phyloP scores from a whole-genome alignment of 768 basidiomycete species.

The Hemileccinum impolitum region DNA sequence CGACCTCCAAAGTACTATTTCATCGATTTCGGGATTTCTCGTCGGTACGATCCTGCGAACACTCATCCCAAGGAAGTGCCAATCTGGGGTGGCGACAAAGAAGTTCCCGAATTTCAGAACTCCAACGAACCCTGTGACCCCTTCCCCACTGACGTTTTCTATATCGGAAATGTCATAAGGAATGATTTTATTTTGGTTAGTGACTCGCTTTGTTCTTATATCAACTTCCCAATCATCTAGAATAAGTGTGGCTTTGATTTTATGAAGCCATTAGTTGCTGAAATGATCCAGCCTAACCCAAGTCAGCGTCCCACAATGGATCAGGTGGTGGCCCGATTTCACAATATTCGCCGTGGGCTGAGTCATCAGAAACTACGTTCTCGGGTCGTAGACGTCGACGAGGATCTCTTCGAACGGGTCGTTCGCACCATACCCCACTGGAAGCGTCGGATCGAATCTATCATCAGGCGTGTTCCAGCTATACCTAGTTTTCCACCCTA shows the following conservation, averaged over 20 bases:
- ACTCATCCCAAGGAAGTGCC: conserved; percentile 24
- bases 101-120: conserved; percentile 35
- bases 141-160: conserved; percentile 42
- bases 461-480: conserved; percentile 13
- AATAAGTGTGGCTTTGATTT: conserved; percentile 21
- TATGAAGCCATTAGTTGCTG: conserved; percentile 27
- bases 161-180: conserved; percentile 36
- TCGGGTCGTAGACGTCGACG: conserved; percentile 9
- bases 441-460: conserved; percentile 12
- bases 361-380: conserved; percentile 25
- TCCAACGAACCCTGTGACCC: conserved; percentile 26
- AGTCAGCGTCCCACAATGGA: conserved; percentile 34
- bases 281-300: conserved; percentile 36
- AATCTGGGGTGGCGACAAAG: conserved; percentile 38
- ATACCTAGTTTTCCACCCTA: conserved; percentile 2
- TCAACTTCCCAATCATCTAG: background rate
- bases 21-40: conserved; percentile 33
- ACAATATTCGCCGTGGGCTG: conserved; percentile 13
- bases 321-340: conserved; percentile 30
- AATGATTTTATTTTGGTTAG: conserved; percentile 29
- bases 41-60: conserved; percentile 25
- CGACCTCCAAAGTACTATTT: conserved; percentile 12
- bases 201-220: background rate
- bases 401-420: background rate
- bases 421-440: conserved; percentile 11